Evolutionary conservation across 768 basidiomycete species (phyloP), one percentile per base, ranked within the genome.

Genomic region (Trametes elegans): DNA sequence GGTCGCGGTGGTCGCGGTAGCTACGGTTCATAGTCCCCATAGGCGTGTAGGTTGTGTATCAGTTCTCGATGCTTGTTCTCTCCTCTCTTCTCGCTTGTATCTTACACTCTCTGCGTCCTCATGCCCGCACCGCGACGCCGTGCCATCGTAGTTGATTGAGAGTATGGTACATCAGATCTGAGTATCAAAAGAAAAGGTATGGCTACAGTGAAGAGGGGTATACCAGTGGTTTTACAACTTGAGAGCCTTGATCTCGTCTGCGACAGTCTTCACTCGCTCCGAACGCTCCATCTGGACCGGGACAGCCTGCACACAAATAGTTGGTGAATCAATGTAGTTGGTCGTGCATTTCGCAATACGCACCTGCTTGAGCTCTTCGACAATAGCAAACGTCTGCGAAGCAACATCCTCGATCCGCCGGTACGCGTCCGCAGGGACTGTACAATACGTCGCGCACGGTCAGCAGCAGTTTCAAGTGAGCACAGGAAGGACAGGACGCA

Each of bases 341-440:
- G 47, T 9, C 32, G 51, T 7, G 16, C 26, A 49, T 9, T 6
- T 16, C n/a, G 35, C 16, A 14, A 26, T 36, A 64, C 74, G 10
- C 51, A 82, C 85, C 71, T 86, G 83, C 24, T 73, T 72, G 14
- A 85, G 67, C 56, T 80, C 77, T 29, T 81, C 72, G 3, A 73
- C 71, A 38, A 80, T 55, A 4, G 78, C 71, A 29, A 70, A 62
- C 3, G 77, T 68, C 54, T 74, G 69, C n/a, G 51, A 49, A 23
- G 74, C 55, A 0, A 64, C 63, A 10, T 70, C 67, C 46, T 64
- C 62, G 10, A 50, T 42, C 45, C 64, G 49, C 34, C 59, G 53
- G 35, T 63, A 60, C 6, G 55, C 39, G 2, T 53, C 48, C 16
- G 47, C 55, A 21, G 64, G 55, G 34, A 65, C 64, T 64, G 19